These are phyloP conservation scores for Leishmania lainsoni DNA, from an alignment of 208 protist species.

Conservation along the genomic window DNA sequence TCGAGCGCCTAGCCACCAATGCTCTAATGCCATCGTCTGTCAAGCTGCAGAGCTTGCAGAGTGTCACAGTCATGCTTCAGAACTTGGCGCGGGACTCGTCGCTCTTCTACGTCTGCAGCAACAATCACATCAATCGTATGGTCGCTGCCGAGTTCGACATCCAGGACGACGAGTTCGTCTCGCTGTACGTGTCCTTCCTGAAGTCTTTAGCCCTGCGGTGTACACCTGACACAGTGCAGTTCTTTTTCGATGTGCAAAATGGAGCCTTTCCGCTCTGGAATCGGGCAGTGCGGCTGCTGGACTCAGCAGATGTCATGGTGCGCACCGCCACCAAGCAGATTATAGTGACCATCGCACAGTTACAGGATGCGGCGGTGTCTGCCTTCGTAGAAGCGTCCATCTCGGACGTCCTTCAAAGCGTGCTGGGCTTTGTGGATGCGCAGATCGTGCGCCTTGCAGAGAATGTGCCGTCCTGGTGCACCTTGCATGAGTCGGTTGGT, in stretches of 20 bases:
- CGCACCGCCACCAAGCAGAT: slow-evolving; percentile 83
- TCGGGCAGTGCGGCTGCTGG: slow-evolving; percentile 62
- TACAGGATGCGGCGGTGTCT: slow-evolving; percentile 53
- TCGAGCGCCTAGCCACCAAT: slow-evolving; percentile 77
- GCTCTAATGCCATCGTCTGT: slow-evolving; percentile 43
- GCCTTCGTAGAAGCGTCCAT: slow-evolving; percentile 50
- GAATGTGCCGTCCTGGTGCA: slow-evolving; percentile 27
- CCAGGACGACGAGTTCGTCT: slow-evolving; percentile 82
- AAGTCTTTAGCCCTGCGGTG: slow-evolving; percentile 82
- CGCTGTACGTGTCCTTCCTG: slow-evolving; percentile 85
- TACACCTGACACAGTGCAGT: slow-evolving; percentile 78
- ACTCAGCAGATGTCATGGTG: slow-evolving; percentile 64
- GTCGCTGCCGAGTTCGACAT: slow-evolving; percentile 75
- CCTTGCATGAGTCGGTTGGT: not conserved
- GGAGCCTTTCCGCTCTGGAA: slow-evolving; percentile 76
- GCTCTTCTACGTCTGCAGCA: slow-evolving; percentile 82
- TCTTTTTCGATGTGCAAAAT: slow-evolving; percentile 76
- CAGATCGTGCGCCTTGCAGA: slow-evolving; percentile 46
- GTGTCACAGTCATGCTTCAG: slow-evolving; percentile 78
- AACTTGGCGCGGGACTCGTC: slow-evolving; percentile 69
- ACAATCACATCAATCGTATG: slow-evolving; percentile 89
- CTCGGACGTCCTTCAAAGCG: slow-evolving; percentile 42
- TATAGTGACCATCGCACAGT: slow-evolving; percentile 68
- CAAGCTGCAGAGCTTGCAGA: slow-evolving; percentile 74
- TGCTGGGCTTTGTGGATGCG: slow-evolving; percentile 35